Base-by-base conservation (phyloP, 2,329 filamentous ascomycete genomes). In the Acrocalymma vagum region DNA sequence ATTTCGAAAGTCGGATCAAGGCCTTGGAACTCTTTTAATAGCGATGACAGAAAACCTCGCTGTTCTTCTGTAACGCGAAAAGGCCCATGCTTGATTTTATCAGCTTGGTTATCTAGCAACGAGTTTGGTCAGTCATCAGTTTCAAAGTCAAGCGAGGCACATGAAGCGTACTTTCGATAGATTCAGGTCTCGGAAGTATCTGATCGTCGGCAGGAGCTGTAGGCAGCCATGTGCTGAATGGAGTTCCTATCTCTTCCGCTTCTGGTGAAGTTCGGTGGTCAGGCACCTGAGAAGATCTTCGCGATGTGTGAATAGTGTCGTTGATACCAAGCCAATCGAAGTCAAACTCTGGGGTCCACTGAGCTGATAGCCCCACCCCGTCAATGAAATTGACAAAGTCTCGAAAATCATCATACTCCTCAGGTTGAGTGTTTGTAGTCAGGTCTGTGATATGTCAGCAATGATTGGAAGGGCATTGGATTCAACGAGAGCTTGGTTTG, bases 381-480 rank as follows among this genome's bases (percentile, higher is more conserved):
- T 64, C 60, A 27, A 64, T 64, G 40, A 64, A 64, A 30, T 64
- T 64, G 14, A 62, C 59, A 25, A 64, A 64, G 25, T 62, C 60
- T 18, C 60, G 57, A 27, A 64, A 64, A 15, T 64, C 60, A 17
- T 64, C 59, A n/a, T n/a, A n/a, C n/a, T n/a, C n/a, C n/a, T n/a
- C n/a, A n/a, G n/a, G n/a, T n/a, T n/a, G n/a, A n/a, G n/a, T n/a
- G n/a, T n/a, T n/a, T n/a, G n/a, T n/a, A n/a, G n/a, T n/a, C n/a
- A n/a, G n/a, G n/a, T n/a, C n/a, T n/a, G n/a, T n/a, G n/a, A n/a
- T n/a, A n/a, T n/a, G n/a, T n/a, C n/a, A n/a, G n/a, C n/a, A n/a
- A n/a, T n/a, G n/a, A n/a, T n/a, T n/a, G n/a, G n/a, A n/a, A n/a
- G n/a, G n/a, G n/a, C n/a, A n/a, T n/a, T n/a, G n/a, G n/a, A n/a